A percentile compares a stretch with the other conserved stretches of the same genome.
Evolutionary conservation across 2,329 filamentous ascomycete species (phyloP).

Genomic region (Beauveria medogensis): DNA sequence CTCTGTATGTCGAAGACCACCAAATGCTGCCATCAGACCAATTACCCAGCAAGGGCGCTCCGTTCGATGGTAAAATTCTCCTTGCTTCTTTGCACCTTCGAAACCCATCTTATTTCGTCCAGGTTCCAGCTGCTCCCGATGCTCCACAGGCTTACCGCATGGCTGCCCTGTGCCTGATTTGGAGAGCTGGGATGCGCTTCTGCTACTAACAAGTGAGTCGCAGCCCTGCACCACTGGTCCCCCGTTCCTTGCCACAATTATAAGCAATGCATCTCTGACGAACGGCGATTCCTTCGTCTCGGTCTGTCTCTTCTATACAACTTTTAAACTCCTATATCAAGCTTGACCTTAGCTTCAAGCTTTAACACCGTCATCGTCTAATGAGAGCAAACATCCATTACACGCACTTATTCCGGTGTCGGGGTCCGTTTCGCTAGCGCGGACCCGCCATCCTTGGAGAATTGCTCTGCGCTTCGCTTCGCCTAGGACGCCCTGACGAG

Average conservation of each 20-base stretch:
- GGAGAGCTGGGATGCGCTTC: not conserved
- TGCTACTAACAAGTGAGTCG: not conserved
- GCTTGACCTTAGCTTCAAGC: not conserved
- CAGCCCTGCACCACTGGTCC: not conserved
- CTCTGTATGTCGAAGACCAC: not conserved
- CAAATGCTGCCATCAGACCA: constrained; percentile 2
- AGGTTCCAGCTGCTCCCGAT: not conserved
- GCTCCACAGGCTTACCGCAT: constrained; percentile 4
- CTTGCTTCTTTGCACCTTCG: not conserved
- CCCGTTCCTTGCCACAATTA: not conserved
- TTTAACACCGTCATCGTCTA: not conserved
- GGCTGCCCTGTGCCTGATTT: constrained; percentile 1
- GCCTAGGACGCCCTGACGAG: not conserved
- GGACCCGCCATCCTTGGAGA: constrained; percentile 5
- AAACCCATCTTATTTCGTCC: not conserved
- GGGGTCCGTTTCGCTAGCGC: not conserved
- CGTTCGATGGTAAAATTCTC: not conserved
- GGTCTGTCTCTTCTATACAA: not conserved
- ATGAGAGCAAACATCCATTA: not conserved
- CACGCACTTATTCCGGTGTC: constrained; percentile 5
- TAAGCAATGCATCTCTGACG: not conserved
- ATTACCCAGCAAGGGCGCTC: not conserved
- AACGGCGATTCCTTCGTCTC: not conserved
- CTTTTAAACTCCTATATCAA: not conserved
- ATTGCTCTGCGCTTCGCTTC: not conserved